phyloP scores from a whole-genome alignment of 2,329 filamentous ascomycete species.

The Aspergillus sp. region DNA sequence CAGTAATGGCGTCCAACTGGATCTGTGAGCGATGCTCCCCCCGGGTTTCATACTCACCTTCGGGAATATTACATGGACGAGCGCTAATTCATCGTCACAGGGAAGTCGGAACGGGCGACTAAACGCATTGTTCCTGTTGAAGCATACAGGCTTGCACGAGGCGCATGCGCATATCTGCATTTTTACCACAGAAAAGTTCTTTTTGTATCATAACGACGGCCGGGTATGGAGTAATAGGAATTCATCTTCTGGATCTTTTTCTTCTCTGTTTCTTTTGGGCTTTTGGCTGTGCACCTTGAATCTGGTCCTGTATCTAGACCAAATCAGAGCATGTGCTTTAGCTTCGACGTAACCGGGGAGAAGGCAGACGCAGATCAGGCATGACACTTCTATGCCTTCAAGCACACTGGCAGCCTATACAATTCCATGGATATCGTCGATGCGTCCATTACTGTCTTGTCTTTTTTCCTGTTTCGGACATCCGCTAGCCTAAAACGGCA shows the following conservation, averaged over 20 bases:
- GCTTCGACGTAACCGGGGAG: no score
- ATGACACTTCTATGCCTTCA: background rate
- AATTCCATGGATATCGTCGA: background rate
- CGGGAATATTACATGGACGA: background rate
- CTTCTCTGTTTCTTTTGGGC: conserved; percentile 3
- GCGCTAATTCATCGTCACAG: conserved; percentile 23
- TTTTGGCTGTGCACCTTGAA: background rate
- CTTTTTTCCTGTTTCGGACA: background rate
- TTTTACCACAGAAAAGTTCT: background rate
- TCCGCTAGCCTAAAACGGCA: background rate
- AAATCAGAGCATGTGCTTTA: conserved; percentile 16
- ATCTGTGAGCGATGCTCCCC: conserved; percentile 31
- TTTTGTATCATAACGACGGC: background rate
- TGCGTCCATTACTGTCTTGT: background rate
- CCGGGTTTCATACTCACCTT: background rate
- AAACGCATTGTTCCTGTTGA: conserved; percentile 6
- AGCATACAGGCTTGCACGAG: conserved; percentile 2
- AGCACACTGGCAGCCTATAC: background rate
- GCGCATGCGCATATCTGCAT: background rate
- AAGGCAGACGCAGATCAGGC: no score
- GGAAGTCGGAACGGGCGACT: conserved; percentile 45
- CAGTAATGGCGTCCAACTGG: conserved; percentile 68
- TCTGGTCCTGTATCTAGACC: conserved; percentile 24
- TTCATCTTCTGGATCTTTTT: conserved; percentile 4
- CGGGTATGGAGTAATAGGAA: background rate